Evolutionary conservation across 139 green algal species (phyloP).

Genomic region (Chlamydomonas schloesseri): DNA sequence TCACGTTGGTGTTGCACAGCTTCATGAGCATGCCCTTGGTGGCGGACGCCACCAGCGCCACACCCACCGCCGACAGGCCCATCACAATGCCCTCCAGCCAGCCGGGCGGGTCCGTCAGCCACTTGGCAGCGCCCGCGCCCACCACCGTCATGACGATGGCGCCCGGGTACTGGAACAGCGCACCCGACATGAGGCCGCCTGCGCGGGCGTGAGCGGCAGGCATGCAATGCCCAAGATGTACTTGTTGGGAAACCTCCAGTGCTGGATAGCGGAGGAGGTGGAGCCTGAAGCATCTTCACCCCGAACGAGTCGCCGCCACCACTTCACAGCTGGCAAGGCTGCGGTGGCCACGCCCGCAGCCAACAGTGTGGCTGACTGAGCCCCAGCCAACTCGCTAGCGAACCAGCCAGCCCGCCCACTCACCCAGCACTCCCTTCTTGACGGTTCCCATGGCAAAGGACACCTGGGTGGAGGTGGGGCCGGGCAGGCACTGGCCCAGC

Average conservation of each 20-base stretch:
- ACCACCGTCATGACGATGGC: slow-evolving; percentile 85
- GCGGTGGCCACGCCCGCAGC: no score
- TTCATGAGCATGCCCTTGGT: slow-evolving; percentile 78
- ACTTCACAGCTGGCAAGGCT: no score
- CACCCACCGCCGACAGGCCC: slow-evolving; percentile 80
- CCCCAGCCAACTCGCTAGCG: no score
- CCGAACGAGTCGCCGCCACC: no score
- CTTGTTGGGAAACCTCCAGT: no score
- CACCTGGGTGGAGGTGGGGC: slow-evolving; percentile 90
- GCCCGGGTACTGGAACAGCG: slow-evolving; percentile 94
- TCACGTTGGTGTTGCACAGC: slow-evolving; percentile 72
- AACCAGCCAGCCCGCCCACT: no score
- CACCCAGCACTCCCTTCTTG: slow-evolving; percentile 83
- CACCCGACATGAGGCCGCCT: slow-evolving; percentile 78
- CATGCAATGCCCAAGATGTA: no score
- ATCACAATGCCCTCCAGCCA: slow-evolving; percentile 72
- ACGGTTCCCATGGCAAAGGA: slow-evolving; percentile 87
- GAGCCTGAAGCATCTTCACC: no score
- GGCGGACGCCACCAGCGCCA: slow-evolving; percentile 89
- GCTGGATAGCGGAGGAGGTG: no score
- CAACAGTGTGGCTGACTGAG: no score
- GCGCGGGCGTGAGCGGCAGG: background rate
- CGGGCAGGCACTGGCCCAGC: slow-evolving; percentile 90
- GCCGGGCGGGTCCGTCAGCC: slow-evolving; percentile 58
- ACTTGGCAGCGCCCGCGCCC: slow-evolving; percentile 76